These are phyloP conservation scores for Phialocephala subalpina DNA, from an alignment of 2,329 filamentous ascomycete genomes.

Conservation along the genomic window DNA sequence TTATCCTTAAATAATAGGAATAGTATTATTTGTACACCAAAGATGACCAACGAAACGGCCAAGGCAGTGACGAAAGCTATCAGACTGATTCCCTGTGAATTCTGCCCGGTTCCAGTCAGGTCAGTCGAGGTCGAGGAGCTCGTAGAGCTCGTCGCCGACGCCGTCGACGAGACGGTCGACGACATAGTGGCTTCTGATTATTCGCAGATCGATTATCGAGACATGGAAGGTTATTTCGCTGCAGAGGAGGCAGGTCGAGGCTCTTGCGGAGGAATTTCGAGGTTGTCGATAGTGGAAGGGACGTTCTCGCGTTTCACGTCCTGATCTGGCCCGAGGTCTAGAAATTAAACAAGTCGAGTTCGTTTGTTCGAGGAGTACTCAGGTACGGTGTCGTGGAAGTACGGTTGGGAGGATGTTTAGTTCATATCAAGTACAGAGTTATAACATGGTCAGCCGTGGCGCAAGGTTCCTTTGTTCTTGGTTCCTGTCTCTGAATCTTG, in stretches of 20 bases:
- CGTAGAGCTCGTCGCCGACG: constrained; percentile 18
- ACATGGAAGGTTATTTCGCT: background rate
- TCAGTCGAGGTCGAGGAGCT: constrained; percentile 10
- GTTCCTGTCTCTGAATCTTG: background rate
- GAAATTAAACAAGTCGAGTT: background rate
- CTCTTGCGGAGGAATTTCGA: background rate
- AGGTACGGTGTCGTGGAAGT: background rate
- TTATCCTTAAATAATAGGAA: constrained; percentile 83
- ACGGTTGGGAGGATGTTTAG: background rate
- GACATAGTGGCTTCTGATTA: constrained; percentile 11
- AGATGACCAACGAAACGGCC: constrained; percentile 41
- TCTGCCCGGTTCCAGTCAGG: constrained; percentile 34
- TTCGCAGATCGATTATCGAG: constrained; percentile 3
- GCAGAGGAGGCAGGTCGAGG: background rate
- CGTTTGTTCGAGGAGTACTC: background rate
- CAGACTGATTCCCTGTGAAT: constrained; percentile 41
- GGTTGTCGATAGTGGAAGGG: background rate
- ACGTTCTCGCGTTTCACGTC: background rate
- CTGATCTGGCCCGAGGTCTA: background rate
- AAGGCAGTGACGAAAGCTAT: constrained; percentile 44
- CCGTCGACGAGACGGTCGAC: constrained; percentile 7
- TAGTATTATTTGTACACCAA: constrained; percentile 62
- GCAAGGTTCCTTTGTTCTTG: background rate
- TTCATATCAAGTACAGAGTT: constrained; percentile 4
- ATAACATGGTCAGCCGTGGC: background rate